Percentiles rank a stretch among this genome's conserved stretches.
Conservation (phyloP, 371 early-diverging fungal species). For the Syncephalastrum racemosum region DNA sequence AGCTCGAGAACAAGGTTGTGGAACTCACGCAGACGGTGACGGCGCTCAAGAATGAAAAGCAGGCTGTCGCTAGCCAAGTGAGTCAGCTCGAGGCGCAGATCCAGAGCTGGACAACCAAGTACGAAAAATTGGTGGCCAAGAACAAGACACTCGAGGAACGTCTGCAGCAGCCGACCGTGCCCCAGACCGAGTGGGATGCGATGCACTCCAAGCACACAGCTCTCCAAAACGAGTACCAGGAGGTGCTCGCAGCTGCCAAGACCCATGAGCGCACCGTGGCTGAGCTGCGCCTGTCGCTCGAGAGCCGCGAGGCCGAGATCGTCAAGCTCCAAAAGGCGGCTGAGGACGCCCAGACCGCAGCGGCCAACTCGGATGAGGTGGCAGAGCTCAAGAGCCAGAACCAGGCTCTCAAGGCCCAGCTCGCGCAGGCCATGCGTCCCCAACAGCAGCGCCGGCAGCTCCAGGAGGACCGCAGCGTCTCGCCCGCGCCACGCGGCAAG, state of each 20-base stretch:
- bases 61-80: slow-evolving; percentile 48
- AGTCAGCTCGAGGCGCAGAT: slow-evolving; percentile 62
- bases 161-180: slow-evolving; percentile 56
- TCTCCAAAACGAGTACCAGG: slow-evolving; percentile 36
- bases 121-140: slow-evolving; percentile 51
- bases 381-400: slow-evolving; percentile 45
- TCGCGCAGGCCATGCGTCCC: slow-evolving; percentile 40
- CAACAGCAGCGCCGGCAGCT: slow-evolving; percentile 23
- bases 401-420: slow-evolving; percentile 47
- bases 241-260: slow-evolving; percentile 46
- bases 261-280: slow-evolving; percentile 56
- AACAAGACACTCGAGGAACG: slow-evolving; percentile 37
- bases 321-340: slow-evolving; percentile 38
- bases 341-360: slow-evolving; percentile 13
- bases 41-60: slow-evolving; percentile 67
- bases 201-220: slow-evolving; percentile 46
- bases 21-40: slow-evolving; percentile 85
- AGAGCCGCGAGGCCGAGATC: slow-evolving; percentile 66
- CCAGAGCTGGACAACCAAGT: slow-evolving; percentile 66
- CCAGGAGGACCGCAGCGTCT: slow-evolving; percentile 23
- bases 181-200: slow-evolving; percentile 52
- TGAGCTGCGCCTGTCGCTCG: slow-evolving; percentile 52
- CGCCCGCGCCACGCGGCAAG: slow-evolving; percentile 24
- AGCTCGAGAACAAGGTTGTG: slow-evolving; percentile 93
- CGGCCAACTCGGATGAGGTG: slow-evolving; percentile 38